Evolutionary conservation across 441 rosid species (phyloP).

Genomic region (Pelargonium citronellum): DNA sequence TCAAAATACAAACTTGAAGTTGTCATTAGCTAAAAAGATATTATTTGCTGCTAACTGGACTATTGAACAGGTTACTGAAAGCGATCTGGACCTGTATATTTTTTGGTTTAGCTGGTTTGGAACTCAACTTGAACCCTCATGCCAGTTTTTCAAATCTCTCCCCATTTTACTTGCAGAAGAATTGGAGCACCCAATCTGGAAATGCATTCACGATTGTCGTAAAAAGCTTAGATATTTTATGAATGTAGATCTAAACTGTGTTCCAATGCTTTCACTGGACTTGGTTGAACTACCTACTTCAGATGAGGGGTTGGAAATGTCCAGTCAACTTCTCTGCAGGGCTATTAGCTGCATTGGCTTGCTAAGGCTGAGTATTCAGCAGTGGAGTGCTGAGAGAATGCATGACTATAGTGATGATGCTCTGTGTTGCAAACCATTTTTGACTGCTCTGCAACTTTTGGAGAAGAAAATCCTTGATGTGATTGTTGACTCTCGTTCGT

Average conservation of each 20-base stretch:
- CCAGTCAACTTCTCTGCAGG: slow-evolving; percentile 34
- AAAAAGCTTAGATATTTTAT: slow-evolving; percentile 38
- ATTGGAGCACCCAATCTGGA: slow-evolving; percentile 76
- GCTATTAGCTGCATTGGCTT: slow-evolving; percentile 54
- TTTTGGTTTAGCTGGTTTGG: slow-evolving; percentile 64
- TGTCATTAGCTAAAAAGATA: slow-evolving; percentile 41
- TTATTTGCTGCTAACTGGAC: slow-evolving; percentile 71
- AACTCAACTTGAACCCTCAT: slow-evolving; percentile 41
- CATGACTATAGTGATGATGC: slow-evolving; percentile 33
- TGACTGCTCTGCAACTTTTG: slow-evolving; percentile 51
- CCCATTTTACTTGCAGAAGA: slow-evolving; percentile 44
- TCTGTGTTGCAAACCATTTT: slow-evolving; percentile 37
- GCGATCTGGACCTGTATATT: slow-evolving; percentile 62
- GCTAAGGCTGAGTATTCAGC: slow-evolving; percentile 61
- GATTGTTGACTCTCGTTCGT: slow-evolving; percentile 50
- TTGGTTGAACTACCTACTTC: slow-evolving; percentile 42
- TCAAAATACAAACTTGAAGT: slow-evolving; percentile 25
- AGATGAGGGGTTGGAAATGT: slow-evolving; percentile 27
- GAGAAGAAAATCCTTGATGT: slow-evolving; percentile 53
- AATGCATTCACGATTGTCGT: slow-evolving; percentile 35
- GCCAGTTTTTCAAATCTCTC: slow-evolving; percentile 41
- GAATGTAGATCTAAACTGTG: slow-evolving; percentile 32
- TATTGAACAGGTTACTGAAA: slow-evolving; percentile 74
- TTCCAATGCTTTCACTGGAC: slow-evolving; percentile 54
- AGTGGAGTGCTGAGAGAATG: slow-evolving; percentile 61